Base-by-base conservation (phyloP, 1,139 yeast species). In the Hyphopichia wangnamkhiaoensis region DNA sequence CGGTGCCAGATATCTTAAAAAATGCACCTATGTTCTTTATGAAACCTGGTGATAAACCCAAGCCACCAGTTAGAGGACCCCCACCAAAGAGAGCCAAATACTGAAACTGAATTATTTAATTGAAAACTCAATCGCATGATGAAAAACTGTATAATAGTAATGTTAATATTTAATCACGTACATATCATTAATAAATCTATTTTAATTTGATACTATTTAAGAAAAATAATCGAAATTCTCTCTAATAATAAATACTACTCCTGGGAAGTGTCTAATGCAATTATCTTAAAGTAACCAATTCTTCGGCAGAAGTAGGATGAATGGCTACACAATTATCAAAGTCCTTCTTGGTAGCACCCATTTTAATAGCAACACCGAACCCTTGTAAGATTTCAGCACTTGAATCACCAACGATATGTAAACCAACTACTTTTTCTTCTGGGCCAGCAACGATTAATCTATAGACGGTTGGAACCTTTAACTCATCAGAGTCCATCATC, bases 291-390 rank as follows among this genome's bases (percentile, higher is more conserved):
- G 99, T 93, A 32, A 93, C 99, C 43, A 93, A 68, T 68, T 93
- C 99, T 69, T 93, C 99, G 32, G 98, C 98, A 48, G 95, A 82
- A 1, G 98, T 91, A 46, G 99, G 99, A 63, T 93, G 99, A 57
- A 93, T 93, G 35, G 99, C 99, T 27, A 93, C 98, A 68, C 95
- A 87, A 60, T 72, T 83, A 65, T 93, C 99, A 49, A 93, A 91
- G 63, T 93, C 97, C 37, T 80, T 80, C 74, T 93, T 93, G 34
- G 98, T 93, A 33, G 98, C 98, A 29, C 98, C 98, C 95, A 87
- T 87, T 70, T 90, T 90, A 50, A 93, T 72, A 41, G 98, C 98
- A 39, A 90, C 98, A 41, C 98, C 98, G 57, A 93, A 93, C 27
- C 98, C 99, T 74, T 93, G 99, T 53, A 93, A 76, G 46, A 94